Evolutionary conservation across 1,139 yeast species (phyloP).

Genomic region (Taphrina communis): DNA sequence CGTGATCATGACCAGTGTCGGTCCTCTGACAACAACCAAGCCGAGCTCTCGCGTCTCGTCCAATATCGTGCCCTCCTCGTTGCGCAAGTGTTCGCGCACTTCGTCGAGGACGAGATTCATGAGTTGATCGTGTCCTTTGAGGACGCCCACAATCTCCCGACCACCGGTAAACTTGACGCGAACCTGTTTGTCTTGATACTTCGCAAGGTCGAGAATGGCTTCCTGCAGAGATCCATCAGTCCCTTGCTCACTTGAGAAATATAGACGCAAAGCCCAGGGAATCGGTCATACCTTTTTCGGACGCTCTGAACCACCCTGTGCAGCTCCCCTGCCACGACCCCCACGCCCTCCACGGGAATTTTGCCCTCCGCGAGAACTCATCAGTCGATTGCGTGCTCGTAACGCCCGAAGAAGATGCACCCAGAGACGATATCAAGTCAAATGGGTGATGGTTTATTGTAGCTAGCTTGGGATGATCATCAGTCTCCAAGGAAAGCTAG

Average conservation of each 20-base stretch:
- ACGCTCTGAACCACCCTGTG: constrained; percentile 25
- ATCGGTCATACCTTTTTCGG: constrained; percentile 31
- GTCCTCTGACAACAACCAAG: constrained; percentile 84
- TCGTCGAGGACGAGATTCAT: constrained; percentile 92
- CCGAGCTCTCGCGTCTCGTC: constrained; percentile 69
- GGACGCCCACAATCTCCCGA: constrained; percentile 72
- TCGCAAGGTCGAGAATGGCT: constrained; percentile 81
- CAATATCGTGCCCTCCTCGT: constrained; percentile 63
- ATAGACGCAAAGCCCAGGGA: background rate
- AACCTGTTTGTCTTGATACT: constrained; percentile 73
- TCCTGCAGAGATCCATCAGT: constrained; percentile 57
- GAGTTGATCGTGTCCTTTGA: constrained; percentile 89
- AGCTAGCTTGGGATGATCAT: background rate
- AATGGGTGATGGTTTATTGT: background rate
- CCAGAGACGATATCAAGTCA: too few relatives aligned
- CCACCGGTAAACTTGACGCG: constrained; percentile 89
- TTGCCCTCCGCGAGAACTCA: constrained; percentile 31
- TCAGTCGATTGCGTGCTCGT: background rate
- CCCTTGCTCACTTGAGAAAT: background rate
- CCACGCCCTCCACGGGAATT: constrained; percentile 45
- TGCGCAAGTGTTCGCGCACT: constrained; percentile 70
- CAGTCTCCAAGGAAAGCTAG: background rate
- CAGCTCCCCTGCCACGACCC: constrained; percentile 63
- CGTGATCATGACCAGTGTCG: constrained; percentile 76
- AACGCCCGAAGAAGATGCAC: too few relatives aligned